These are phyloP conservation scores for Trypanosoma platydactyli DNA, from an alignment of 208 protist species.

Conservation along the genomic window DNA sequence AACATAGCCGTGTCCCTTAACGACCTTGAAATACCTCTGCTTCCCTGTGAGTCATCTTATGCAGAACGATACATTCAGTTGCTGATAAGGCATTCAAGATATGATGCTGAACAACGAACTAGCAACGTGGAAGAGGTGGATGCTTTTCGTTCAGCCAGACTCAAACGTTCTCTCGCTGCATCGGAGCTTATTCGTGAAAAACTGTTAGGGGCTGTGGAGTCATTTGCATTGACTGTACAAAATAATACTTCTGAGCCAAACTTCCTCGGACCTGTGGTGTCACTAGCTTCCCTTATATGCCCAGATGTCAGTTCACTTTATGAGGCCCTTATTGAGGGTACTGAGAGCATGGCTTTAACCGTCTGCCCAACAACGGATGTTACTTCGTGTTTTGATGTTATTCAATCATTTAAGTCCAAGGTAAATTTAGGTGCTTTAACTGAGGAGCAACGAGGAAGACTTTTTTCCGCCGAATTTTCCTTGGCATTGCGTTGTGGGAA, in stretches of 20 bases:
- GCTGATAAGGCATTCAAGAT: slow-evolving; percentile 33
- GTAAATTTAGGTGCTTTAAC: slow-evolving; percentile 19
- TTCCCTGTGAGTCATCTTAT: slow-evolving; percentile 30
- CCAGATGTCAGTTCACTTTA: slow-evolving; percentile 33
- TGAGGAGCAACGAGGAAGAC: slow-evolving; percentile 23
- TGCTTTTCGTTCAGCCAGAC: slow-evolving; percentile 25
- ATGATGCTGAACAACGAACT: slow-evolving; percentile 18
- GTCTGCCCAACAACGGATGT: slow-evolving; percentile 20
- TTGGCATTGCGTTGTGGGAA: slow-evolving; percentile 60
- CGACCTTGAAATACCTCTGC: slow-evolving; percentile 37
- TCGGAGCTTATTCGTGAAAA: slow-evolving; percentile 56
- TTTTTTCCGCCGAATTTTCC: slow-evolving; percentile 48
- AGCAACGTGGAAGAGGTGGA: slow-evolving; percentile 44
- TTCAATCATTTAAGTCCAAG: slow-evolving; percentile 46
- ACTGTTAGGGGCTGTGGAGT: slow-evolving; percentile 40
- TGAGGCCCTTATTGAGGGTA: slow-evolving; percentile 51
- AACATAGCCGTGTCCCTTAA: slow-evolving; percentile 16
- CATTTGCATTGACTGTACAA: slow-evolving; percentile 42
- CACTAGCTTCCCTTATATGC: slow-evolving; percentile 28
- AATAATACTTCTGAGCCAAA: slow-evolving; percentile 28
- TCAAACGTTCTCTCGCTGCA: slow-evolving; percentile 40
- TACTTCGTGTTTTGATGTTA: slow-evolving; percentile 58
- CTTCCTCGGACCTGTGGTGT: slow-evolving; percentile 43
- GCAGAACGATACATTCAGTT: slow-evolving; percentile 20
- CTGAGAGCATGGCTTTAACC: slow-evolving; percentile 37